Percentiles rank a stretch among this genome's conserved stretches.
Evolutionary conservation across 2,329 filamentous ascomycete species (phyloP).

Genomic region (Coniochaeta pulveracea): DNA sequence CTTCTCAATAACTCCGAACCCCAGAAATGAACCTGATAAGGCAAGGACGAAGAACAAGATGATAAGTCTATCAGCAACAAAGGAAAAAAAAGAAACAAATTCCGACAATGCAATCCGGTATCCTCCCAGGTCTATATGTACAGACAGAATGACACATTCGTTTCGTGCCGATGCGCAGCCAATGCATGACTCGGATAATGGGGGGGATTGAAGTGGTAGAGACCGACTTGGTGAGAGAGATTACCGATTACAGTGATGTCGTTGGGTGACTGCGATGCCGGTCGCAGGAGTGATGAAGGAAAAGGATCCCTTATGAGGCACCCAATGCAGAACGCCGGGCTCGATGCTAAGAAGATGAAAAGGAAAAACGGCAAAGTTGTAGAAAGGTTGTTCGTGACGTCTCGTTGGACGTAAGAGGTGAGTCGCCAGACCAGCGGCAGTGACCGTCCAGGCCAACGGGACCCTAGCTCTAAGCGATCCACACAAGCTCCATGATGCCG

Average conservation of each 20-base stretch:
- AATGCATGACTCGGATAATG: neutral
- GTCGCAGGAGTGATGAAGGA: neutral
- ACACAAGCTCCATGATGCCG: constrained; percentile 45
- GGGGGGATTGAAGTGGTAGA: neutral
- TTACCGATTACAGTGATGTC: neutral
- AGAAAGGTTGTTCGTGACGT: no score
- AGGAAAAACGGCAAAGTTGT: no score
- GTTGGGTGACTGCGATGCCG: neutral
- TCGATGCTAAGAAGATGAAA: constrained; percentile 2
- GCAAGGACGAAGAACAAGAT: no score
- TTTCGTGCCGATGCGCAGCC: neutral
- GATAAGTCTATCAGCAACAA: no score
- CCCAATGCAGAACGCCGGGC: neutral
- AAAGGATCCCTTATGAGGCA: neutral
- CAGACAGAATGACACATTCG: neutral
- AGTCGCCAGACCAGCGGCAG: no score
- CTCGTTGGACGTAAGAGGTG: no score
- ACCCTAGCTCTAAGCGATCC: no score
- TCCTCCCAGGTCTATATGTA: constrained; percentile 2
- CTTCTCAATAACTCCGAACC: no score
- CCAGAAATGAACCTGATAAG: no score
- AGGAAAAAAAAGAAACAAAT: neutral
- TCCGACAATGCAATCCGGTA: neutral
- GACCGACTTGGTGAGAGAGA: constrained; percentile 1
- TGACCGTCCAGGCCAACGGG: no score